A percentile compares a stretch with the other conserved stretches of the same genome.
These are phyloP conservation scores for Sechiopsis laciniata DNA, from an alignment of 306 rosid genomes.

Conservation along the genomic window DNA sequence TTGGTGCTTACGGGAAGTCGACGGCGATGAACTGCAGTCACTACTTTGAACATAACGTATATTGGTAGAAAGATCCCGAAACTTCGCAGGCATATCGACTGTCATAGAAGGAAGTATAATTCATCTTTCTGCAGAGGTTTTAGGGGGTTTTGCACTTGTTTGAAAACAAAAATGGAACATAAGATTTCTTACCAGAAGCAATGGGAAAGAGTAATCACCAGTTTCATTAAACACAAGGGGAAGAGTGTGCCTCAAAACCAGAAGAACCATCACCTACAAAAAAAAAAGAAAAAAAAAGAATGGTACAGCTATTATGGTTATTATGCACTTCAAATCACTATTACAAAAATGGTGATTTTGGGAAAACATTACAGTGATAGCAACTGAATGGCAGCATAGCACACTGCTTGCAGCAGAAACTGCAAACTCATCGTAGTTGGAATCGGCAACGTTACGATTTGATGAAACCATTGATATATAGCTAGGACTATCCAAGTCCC, in stretches of 20 bases:
- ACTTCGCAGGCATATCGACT: constrained; percentile 58
- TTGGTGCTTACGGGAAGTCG: constrained; percentile 41
- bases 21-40: constrained; percentile 49
- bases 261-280: constrained; percentile 73
- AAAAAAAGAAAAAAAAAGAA: background rate
- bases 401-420: constrained; percentile 48
- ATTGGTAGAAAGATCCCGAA: constrained; percentile 60
- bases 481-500: constrained; percentile 60
- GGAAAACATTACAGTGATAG: constrained; percentile 45
- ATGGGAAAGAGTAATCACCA: constrained; percentile 49
- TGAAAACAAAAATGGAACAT: constrained; percentile 2
- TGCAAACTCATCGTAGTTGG: constrained; percentile 56
- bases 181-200: constrained; percentile 48
- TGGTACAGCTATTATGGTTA: background rate
- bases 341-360: background rate
- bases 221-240: constrained; percentile 50
- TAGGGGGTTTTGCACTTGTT: background rate
- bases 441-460: constrained; percentile 38
- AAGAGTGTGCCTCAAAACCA: constrained; percentile 71
- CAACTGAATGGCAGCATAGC: constrained; percentile 50
- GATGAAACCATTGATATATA: constrained; percentile 83
- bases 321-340: background rate
- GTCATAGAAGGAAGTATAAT: constrained; percentile 1
- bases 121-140: background rate
- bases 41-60: constrained; percentile 54